Evolutionary conservation across 2,329 filamentous ascomycete genomes (phyloP).

Genomic region (Arachnomyces sp.): DNA sequence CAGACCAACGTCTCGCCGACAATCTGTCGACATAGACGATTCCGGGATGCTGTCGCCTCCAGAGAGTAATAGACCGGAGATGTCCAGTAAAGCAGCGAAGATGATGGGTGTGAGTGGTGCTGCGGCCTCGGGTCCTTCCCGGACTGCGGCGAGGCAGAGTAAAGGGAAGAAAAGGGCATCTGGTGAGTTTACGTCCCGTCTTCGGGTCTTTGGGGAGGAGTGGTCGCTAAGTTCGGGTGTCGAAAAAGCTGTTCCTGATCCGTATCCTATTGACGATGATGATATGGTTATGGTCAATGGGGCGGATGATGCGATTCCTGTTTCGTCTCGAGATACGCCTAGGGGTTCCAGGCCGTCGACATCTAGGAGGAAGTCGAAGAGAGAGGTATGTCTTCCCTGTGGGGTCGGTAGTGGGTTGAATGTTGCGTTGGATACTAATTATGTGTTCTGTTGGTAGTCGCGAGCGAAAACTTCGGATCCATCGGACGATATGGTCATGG

Average conservation of each 20-base stretch:
- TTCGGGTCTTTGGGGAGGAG: not conserved
- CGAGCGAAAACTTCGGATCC: conserved; percentile 25
- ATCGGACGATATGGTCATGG: conserved; percentile 47
- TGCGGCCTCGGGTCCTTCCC: conserved; percentile 36
- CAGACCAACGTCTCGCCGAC: conserved; percentile 51
- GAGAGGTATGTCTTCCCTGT: conserved; percentile 24
- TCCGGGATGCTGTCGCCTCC: conserved; percentile 63
- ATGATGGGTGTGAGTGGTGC: conserved; percentile 55
- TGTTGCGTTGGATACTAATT: conserved; percentile 5
- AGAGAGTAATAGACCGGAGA: conserved; percentile 56
- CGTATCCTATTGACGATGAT: conserved; percentile 58
- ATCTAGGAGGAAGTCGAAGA: conserved; percentile 27
- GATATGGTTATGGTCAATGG: conserved; percentile 53
- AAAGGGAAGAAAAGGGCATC: conserved; percentile 39
- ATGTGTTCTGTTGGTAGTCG: conserved; percentile 19
- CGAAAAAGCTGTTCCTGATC: conserved; percentile 39
- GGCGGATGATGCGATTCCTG: conserved; percentile 31
- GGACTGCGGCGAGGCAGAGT: conserved; percentile 46
- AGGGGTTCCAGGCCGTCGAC: conserved; percentile 24
- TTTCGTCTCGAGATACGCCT: conserved; percentile 24
- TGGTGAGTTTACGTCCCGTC: conserved; percentile 18
- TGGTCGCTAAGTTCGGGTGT: conserved; percentile 1
- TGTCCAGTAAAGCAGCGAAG: conserved; percentile 70
- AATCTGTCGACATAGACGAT: conserved; percentile 56
- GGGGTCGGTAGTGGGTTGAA: not conserved